These are phyloP conservation scores for Leccinellum luteum DNA, from an alignment of 768 basidiomycete species.

Conservation along the genomic window DNA sequence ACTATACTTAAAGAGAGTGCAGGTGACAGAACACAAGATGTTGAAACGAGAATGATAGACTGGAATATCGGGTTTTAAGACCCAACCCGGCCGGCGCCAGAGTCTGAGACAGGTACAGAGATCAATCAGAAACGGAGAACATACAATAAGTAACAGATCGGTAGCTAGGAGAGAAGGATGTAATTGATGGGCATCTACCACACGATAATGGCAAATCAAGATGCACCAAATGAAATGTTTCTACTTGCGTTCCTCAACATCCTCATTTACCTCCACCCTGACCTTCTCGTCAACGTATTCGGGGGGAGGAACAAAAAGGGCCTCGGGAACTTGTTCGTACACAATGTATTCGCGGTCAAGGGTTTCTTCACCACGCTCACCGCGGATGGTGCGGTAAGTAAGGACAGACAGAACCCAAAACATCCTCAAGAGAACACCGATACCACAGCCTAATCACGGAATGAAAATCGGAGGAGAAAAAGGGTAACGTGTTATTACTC, in stretches of 20 bases:
- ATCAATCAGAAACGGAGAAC: constrained; percentile 4
- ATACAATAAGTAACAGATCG: constrained; percentile 3
- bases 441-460: constrained; percentile 61
- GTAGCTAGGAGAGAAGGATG: constrained; percentile 5
- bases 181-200: background rate
- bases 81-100: constrained; percentile 6
- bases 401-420: constrained; percentile 70
- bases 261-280: constrained; percentile 14
- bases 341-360: constrained; percentile 41
- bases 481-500: constrained; percentile 20
- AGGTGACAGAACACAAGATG: constrained; percentile 15
- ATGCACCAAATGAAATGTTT: background rate
- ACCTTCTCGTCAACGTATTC: constrained; percentile 59
- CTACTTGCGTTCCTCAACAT: constrained; percentile 19
- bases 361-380: constrained; percentile 41
- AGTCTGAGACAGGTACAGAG: background rate
- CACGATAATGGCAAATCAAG: background rate
- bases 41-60: constrained; percentile 20
- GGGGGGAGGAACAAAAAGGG: constrained; percentile 51
- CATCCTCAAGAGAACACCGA: constrained; percentile 81
- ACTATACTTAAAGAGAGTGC: background rate
- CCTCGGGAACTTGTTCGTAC: constrained; percentile 48
- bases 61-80: background rate
- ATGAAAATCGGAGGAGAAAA: background rate
- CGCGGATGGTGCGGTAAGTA: constrained; percentile 52